Conservation (phyloP, 495 filamentous ascomycete species). For the Penicillium bovifimosum region DNA sequence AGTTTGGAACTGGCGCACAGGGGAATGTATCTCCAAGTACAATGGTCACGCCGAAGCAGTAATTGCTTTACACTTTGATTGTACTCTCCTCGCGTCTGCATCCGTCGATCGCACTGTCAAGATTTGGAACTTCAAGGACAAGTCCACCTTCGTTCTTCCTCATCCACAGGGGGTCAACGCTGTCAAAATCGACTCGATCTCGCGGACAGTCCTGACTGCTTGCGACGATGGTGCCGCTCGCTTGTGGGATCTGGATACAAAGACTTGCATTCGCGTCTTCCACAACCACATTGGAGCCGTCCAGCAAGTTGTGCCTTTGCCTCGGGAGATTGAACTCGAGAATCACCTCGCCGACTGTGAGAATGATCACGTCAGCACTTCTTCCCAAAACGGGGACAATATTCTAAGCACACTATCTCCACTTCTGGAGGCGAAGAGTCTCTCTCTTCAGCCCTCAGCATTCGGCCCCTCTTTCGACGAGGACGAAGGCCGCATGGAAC, state of each 20-base stretch:
- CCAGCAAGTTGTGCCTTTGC: slow-evolving; percentile 78
- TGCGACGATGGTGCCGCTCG: slow-evolving; percentile 89
- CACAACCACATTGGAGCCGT: slow-evolving; percentile 95
- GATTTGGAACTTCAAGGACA: slow-evolving; percentile 87
- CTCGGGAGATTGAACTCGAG: slow-evolving; percentile 84
- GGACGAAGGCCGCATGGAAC: slow-evolving; percentile 57
- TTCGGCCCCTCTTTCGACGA: slow-evolving; percentile 56
- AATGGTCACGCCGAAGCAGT: slow-evolving; percentile 73
- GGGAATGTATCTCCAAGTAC: slow-evolving; percentile 77
- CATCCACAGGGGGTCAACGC: slow-evolving; percentile 94
- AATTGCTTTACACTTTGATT: slow-evolving; percentile 80
- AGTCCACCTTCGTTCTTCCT: slow-evolving; percentile 67
- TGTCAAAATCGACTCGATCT: slow-evolving; percentile 73
- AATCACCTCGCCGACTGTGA: slow-evolving; percentile 52
- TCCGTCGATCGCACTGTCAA: slow-evolving; percentile 87
- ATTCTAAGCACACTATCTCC: slow-evolving; percentile 18
- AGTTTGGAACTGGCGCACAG: slow-evolving; percentile 96
- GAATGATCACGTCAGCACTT: slow-evolving; percentile 45
- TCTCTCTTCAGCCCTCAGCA: slow-evolving; percentile 41
- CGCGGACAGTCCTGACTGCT: slow-evolving; percentile 82
- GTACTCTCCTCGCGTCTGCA: slow-evolving; percentile 74
- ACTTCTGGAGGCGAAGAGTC: slow-evolving; percentile 22
- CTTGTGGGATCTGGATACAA: slow-evolving; percentile 89
- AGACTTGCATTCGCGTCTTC: slow-evolving; percentile 69
- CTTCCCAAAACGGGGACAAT: slow-evolving; percentile 31